Evolutionary conservation across 2,329 filamentous ascomycete species (phyloP), one percentile per base, ranked within the genome.

Genomic region (Chrysoporthe cubensis): DNA sequence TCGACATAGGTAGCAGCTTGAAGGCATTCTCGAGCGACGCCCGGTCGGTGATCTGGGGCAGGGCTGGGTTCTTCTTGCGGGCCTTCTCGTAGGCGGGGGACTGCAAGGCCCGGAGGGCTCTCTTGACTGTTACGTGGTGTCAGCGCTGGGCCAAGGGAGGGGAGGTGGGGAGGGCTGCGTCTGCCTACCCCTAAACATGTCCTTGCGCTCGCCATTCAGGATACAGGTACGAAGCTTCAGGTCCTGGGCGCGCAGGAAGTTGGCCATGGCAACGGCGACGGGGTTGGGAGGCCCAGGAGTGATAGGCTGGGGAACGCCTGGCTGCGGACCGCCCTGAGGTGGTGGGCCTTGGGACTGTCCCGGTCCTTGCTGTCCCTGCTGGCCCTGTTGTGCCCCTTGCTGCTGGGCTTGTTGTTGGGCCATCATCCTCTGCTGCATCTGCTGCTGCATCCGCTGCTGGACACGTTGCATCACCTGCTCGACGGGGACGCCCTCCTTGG

Each of bases 151-250:
- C 64, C 60, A 65, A 60, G 60, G 44, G 32, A 37, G 34, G n/a
- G 14, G 65, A 60, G 60, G 44, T 37, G 37, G 34, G n/a, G 14
- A 44, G n/a, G 62, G 32, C 42, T 3, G 43, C 13, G 43, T 61
- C 42, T 32, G 70, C 76, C 62, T 83, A 95, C 93, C 94, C 85
- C 91, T 91, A 81, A 99, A 98, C 92, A 99, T 96, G 72, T 99
- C 95, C 82, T 97, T 98, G 75, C 96, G 88, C 85, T 97, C 94
- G 75, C 96, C 96, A 72, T 97, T 94, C 72, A 98, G 87, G 71
- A 99, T 96, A 78, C 92, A 95, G 21, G 94, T 97, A 71, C 96
- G 87, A 21, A 88, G 86, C 86, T 99, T 99, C 72, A 99, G 82
- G 69, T 96, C 88, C 81, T 97, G 94, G 68, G 86, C 80, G 73